A percentile compares a stretch with the other conserved stretches of the same genome.
Evolutionary conservation across 331 rosid species (phyloP).

Genomic region (Cydonia oblonga): DNA sequence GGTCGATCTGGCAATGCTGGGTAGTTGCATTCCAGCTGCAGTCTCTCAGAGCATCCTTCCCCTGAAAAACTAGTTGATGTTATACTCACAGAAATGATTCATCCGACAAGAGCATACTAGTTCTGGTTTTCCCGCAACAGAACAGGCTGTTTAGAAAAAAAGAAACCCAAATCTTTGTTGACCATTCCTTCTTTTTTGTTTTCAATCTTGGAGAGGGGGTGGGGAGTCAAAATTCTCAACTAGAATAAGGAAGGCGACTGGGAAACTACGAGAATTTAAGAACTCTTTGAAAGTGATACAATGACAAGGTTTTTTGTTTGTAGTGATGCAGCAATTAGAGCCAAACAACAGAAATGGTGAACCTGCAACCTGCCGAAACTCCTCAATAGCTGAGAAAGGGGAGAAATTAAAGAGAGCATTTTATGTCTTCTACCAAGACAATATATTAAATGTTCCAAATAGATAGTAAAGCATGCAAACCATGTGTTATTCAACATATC

Average conservation of each 20-base stretch:
- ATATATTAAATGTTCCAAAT: not conserved
- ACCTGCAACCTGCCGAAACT: not conserved
- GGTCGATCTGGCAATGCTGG: slow-evolving; percentile 39
- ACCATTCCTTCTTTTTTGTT: not conserved
- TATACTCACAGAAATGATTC: not conserved
- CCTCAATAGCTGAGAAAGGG: not conserved
- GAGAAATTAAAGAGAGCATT: not conserved
- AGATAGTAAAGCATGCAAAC: not conserved
- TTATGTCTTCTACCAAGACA: not conserved
- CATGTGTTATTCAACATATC: not conserved
- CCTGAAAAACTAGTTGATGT: slow-evolving; percentile 34
- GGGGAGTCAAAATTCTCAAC: not conserved
- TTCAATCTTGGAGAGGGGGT: not conserved
- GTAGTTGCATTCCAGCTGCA: slow-evolving; percentile 54
- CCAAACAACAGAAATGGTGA: not conserved
- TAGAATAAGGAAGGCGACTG: not conserved
- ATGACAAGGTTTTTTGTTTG: not conserved
- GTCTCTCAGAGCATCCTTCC: slow-evolving; percentile 53
- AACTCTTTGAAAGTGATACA: not conserved
- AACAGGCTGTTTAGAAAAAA: not conserved
- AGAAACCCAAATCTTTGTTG: not conserved
- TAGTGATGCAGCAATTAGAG: not conserved
- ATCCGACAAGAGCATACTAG: not conserved
- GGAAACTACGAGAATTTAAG: not conserved
- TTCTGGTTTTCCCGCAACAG: not conserved